phyloP scores from a whole-genome alignment of 805 yeast species.

The Brettanomyces nanus region DNA sequence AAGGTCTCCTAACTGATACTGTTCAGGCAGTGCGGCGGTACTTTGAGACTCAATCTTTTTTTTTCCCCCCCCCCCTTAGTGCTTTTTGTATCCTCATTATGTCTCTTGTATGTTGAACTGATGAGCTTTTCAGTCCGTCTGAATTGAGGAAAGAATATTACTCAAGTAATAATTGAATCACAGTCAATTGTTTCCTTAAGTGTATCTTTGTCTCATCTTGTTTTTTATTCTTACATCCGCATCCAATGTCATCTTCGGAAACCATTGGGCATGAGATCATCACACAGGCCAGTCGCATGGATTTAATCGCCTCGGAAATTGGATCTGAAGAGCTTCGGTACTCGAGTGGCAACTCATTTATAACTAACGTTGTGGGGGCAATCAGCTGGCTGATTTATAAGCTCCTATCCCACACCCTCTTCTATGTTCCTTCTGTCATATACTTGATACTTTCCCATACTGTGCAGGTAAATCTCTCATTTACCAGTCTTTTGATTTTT shows the following conservation, averaged over 20 bases:
- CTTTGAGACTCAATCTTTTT: too few species aligned
- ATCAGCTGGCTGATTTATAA: constrained; percentile 12
- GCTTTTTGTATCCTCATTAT: too few species aligned
- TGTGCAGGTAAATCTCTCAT: constrained; percentile 43
- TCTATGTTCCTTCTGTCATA: constrained; percentile 13
- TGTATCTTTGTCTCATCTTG: too few species aligned
- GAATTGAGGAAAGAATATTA: too few species aligned
- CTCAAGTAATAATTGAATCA: too few species aligned
- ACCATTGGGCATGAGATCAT: not conserved
- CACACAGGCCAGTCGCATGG: not conserved
- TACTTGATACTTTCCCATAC: constrained; percentile 31
- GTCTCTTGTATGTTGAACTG: too few species aligned
- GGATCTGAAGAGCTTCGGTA: not conserved
- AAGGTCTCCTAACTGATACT: too few species aligned
- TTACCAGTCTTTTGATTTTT: constrained; percentile 36
- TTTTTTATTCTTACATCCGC: too few species aligned
- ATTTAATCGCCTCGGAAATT: not conserved
- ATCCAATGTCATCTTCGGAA: not conserved
- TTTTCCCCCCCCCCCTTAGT: too few species aligned
- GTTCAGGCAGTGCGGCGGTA: too few species aligned
- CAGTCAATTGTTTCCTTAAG: too few species aligned
- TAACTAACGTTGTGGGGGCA: constrained; percentile 9
- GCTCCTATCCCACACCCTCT: constrained; percentile 11
- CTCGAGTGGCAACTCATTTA: not conserved
- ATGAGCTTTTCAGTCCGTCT: too few species aligned